Percentiles rank a stretch among this genome's conserved stretches.
These are phyloP conservation scores for Monosporascus cannonballus DNA, from an alignment of 2,329 filamentous ascomycete genomes.

Conservation along the genomic window DNA sequence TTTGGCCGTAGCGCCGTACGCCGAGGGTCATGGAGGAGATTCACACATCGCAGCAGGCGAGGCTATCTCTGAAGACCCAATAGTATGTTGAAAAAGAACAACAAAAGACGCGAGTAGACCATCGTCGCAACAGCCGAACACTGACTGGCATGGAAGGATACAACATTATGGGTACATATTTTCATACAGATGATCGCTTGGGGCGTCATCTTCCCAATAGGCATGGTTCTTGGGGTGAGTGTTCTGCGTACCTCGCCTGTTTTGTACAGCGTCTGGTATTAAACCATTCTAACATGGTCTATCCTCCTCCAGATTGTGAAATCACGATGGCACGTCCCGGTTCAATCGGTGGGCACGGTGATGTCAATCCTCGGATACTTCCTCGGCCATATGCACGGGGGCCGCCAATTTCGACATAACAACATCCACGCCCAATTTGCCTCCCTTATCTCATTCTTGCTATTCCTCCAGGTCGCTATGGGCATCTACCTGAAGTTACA, in stretches of 20 bases:
- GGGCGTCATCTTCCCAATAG: constrained; percentile 85
- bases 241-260: constrained; percentile 2
- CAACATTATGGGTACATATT: constrained; percentile 90
- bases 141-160: constrained; percentile 52
- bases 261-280: too few relatives aligned
- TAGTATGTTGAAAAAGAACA: constrained; percentile 43
- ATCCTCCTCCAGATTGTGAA: constrained; percentile 62
- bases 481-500: constrained; percentile 88
- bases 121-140: constrained; percentile 8
- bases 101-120: background rate
- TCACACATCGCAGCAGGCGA: constrained; percentile 62
- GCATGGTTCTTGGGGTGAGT: constrained; percentile 89
- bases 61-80: constrained; percentile 63
- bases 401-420: constrained; percentile 68
- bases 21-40: constrained; percentile 42
- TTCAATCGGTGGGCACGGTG: constrained; percentile 68
- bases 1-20: constrained; percentile 20
- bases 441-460: constrained; percentile 70
- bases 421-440: constrained; percentile 83
- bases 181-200: constrained; percentile 80
- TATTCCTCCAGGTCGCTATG: constrained; percentile 69
- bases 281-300: background rate
- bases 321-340: constrained; percentile 89
- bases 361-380: constrained; percentile 82
- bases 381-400: constrained; percentile 84